Evolutionary conservation across 108 stramenopile genomes (phyloP), one percentile per base, ranked within the genome.

Genomic region (Stephanodiscus triporus): DNA sequence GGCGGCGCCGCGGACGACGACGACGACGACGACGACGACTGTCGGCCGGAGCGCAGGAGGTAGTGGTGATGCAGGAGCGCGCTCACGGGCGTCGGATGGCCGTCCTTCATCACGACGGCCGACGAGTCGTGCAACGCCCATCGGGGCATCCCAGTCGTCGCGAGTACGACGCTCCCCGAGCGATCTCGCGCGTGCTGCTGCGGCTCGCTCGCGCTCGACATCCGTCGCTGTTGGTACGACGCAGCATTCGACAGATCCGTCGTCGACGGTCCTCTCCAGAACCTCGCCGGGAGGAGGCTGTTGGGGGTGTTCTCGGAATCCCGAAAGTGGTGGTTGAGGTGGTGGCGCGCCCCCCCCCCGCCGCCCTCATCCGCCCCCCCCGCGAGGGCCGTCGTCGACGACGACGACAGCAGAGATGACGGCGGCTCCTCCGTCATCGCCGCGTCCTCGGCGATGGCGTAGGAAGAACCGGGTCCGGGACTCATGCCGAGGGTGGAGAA

Each of bases 401-500:
- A n/a, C 57, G 36, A 58, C 19, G 58, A 29, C 38, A 10, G 11
- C n/a, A 48, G 37, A 13, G 4, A 26, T 30, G 6, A 13, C 51
- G 29, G 9, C 51, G n/a, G 16, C 57, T 29, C 42, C 72, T 40
- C 63, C 72, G 16, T 53, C 72, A 57, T 56, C 24, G 36, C 27
- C 55, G 54, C 29, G 43, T 45, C 43, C 43, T 45, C 43, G 43
- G 43, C 43, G 14, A 45, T 45, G 43, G 43, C 43, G 40, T 40
- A 3, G 49, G 49, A 56, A 17, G 38, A 20, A 19, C 36, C 56
- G 0, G 43, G 29, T 0, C 30, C 50, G 45, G 78, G 70, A 58
- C 74, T 68, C 70, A 82, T 82, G 2, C 81, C 69, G 38, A 82
- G 61, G 11, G 74, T 53, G 0, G 81, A 75, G 58, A 82, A 72